Evolutionary conservation across 495 filamentous ascomycete genomes (phyloP), one percentile per base, ranked within the genome.

Genomic region (Penicillium odoratum): DNA sequence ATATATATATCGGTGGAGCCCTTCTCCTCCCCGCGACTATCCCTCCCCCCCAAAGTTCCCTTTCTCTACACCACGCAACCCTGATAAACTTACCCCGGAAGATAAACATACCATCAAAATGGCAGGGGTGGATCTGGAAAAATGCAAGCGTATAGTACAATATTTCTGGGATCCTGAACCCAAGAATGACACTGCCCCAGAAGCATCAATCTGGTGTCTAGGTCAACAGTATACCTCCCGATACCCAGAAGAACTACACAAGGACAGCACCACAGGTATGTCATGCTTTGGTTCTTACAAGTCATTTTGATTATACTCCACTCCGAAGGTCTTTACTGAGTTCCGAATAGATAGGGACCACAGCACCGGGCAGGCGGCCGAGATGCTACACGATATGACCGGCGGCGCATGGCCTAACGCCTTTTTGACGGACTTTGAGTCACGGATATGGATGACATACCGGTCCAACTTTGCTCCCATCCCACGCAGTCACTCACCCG

Each of bases 81-180:
- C 15, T 7, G 38, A 40, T 40, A 40, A 15, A 15, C 11, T 25
- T 5, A 29, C 10, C 29, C 4, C 38, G n/a, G 16, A n/a, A 29
- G 8, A n/a, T 18, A 28, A n/a, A 29, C 3, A n/a, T 18, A 33
- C 36, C 40, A 34, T 54, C 67, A 59, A 53, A 53, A 89, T 90
- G 86, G 80, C 79, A 44, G 80, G 73, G 51, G 78, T 83, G 21
- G 83, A 89, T 61, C 73, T 88, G 65, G 80, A 82, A 58, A 80
- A 82, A 64, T 89, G 84, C 76, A 92, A 91, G 71, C 86, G 90
- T 56, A 84, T 98, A 56, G 85, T 97, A 31, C 89, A 93, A 66
- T 92, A 89, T 74, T 90, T 98, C 61, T 99, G 93, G 91, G 95
- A 98, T 61, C 92, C 93, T 0, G 87, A 93, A 62, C 93, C 94